These are phyloP conservation scores for Colletotrichum liaoningense DNA, from an alignment of 2,329 filamentous ascomycete genomes.

Conservation along the genomic window DNA sequence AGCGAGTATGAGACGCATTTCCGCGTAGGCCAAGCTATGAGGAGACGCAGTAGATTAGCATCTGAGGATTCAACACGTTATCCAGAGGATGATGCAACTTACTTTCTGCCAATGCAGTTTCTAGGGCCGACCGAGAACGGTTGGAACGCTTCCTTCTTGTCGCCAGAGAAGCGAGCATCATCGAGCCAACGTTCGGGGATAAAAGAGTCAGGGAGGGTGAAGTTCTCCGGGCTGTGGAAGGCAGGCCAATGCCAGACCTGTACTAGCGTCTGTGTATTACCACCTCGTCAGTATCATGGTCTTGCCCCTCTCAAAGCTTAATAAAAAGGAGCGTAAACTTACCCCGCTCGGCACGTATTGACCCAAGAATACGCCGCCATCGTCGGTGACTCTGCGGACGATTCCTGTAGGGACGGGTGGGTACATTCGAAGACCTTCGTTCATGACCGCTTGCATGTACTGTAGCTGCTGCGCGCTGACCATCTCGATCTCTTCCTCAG, in stretches of 20 bases:
- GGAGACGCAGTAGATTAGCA: neutral
- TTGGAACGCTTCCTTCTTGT: slow-evolving; percentile 56
- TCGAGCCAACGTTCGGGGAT: slow-evolving; percentile 58
- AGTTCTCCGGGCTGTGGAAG: slow-evolving; percentile 46
- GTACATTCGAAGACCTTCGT: slow-evolving; percentile 53
- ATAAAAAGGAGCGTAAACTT: slow-evolving; percentile 12
- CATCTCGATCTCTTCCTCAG: slow-evolving; percentile 46
- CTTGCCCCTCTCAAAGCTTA: neutral
- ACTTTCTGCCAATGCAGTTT: slow-evolving; percentile 63
- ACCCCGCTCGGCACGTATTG: slow-evolving; percentile 47
- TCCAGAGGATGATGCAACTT: slow-evolving; percentile 44
- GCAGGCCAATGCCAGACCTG: slow-evolving; percentile 41
- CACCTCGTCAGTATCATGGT: neutral
- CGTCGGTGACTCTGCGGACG: neutral
- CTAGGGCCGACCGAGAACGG: slow-evolving; percentile 61
- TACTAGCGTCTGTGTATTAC: slow-evolving; percentile 27
- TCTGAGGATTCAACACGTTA: neutral
- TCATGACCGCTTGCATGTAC: slow-evolving; percentile 50
- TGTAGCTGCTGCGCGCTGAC: slow-evolving; percentile 40
- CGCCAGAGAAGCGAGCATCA: slow-evolving; percentile 39
- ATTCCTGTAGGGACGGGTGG: slow-evolving; percentile 38
- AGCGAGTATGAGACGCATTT: slow-evolving; percentile 60
- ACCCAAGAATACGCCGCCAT: slow-evolving; percentile 46
- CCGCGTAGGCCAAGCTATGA: slow-evolving; percentile 54
- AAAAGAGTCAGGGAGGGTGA: slow-evolving; percentile 46